A percentile compares a stretch with the other conserved stretches of the same genome.
Evolutionary conservation across 2,329 filamentous ascomycete species (phyloP).

Genomic region (Magnaporthiopsis poae): DNA sequence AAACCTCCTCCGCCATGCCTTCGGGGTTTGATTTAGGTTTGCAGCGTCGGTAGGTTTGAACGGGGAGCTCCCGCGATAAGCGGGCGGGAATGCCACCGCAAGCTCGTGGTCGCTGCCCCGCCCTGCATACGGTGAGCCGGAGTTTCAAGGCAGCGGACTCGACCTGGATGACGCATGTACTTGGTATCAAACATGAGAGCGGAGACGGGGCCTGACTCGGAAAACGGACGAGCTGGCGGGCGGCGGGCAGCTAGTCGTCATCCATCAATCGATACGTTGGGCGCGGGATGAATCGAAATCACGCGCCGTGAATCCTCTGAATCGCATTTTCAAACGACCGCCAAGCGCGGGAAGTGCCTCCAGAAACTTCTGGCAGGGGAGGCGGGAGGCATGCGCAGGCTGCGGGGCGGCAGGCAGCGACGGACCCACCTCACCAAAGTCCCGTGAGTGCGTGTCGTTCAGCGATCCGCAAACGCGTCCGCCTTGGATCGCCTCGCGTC

Average conservation of each 20-base stretch:
- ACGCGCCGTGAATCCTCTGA: too few relatives aligned
- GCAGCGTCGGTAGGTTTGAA: too few relatives aligned
- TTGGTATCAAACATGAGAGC: neutral
- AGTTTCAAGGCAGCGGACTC: neutral
- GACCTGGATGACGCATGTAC: neutral
- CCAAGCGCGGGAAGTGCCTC: too few relatives aligned
- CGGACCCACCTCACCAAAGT: neutral
- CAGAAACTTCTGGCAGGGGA: neutral
- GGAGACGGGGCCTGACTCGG: neutral
- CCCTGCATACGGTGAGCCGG: neutral
- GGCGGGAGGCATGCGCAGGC: too few relatives aligned
- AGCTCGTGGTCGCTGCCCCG: too few relatives aligned
- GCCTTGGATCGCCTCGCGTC: neutral
- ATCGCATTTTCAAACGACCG: too few relatives aligned
- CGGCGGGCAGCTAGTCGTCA: neutral
- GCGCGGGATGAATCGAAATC: neutral
- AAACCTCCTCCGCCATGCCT: neutral
- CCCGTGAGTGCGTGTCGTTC: slow-evolving; percentile 8
- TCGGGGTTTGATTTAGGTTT: too few relatives aligned
- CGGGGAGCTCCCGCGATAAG: neutral
- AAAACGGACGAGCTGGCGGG: neutral
- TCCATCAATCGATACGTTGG: neutral
- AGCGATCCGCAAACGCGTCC: neutral
- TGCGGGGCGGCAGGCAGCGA: neutral
- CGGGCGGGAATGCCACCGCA: neutral